Base-by-base conservation (phyloP, 2,329 filamentous ascomycete genomes). In the Orbilia javanica region DNA sequence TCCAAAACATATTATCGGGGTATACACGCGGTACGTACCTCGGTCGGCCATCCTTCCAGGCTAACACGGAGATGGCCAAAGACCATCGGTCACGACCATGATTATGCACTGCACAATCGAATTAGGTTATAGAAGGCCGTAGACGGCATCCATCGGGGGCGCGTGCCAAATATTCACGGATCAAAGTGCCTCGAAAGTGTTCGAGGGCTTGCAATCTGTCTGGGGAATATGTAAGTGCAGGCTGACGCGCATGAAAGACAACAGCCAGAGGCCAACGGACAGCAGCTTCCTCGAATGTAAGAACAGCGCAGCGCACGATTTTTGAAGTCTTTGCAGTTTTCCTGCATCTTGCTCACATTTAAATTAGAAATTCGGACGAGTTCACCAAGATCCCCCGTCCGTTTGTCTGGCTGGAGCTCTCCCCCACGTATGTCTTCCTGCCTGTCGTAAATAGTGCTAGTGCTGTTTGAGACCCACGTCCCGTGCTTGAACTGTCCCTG, bases 121-220 rank as follows among this genome's bases (percentile, higher is more conserved):
- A 78, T 78, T 78, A 78, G 67, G 74, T 72, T 78, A 78, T 42
- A 72, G 44, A 78, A 78, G 74, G 74, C 67, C 74, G 74, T 78
- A 65, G 74, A 78, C 74, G 74, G 74, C 67, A 78, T 78, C 48
- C 74, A 78, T 72, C 74, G 74, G 74, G 65, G 29, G 72, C 62
- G 44, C 57, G 52, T 57, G 67, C 67, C 65, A 70, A 46, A 25
- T 5, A 22, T 36, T 31, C 13, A 75, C 64, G 36, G 52, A 42
- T 65, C 42, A 48, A 44, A 31, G 20, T 50, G 52, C 63, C 42
- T 62, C 36, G 63, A 42, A 74, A 67, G 63, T 46, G 55, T 18
- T 42, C 31, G 31, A 60, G 31, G 55, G 34, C 55, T 60, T 22
- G 55, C 55, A 64, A 46, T 31, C 29, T 64, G 39, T 50, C 60